Evolutionary conservation across 495 filamentous ascomycete species (phyloP).

Genomic region (Aspergillus egyptiacus): DNA sequence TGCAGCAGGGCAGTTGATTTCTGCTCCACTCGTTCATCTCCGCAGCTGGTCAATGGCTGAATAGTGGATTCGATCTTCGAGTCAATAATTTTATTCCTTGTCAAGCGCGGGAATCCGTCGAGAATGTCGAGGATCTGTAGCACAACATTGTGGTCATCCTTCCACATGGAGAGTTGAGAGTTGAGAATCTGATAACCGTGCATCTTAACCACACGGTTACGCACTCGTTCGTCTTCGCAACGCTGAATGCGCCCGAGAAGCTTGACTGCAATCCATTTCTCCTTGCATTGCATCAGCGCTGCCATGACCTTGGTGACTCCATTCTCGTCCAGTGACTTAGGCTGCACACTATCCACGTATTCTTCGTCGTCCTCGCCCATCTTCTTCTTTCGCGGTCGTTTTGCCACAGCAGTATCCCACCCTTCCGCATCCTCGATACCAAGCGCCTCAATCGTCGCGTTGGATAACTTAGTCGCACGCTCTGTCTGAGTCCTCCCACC

Average conservation of each 20-base stretch:
- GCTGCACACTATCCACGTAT: conserved; percentile 85
- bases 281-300: conserved; percentile 95
- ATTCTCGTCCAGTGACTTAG: conserved; percentile 76
- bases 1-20: conserved; percentile 68
- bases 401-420: conserved; percentile 85
- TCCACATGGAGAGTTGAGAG: conserved; percentile 73
- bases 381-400: conserved; percentile 91
- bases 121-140: conserved; percentile 88
- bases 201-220: conserved; percentile 87
- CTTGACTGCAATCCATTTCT: conserved; percentile 99
- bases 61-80: conserved; percentile 91
- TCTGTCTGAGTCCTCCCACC: conserved; percentile 97
- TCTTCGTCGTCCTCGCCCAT: conserved; percentile 91
- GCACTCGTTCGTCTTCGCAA: conserved; percentile 83
- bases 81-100: conserved; percentile 94
- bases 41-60: conserved; percentile 57
- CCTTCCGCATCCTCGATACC: conserved; percentile 90
- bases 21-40: conserved; percentile 67
- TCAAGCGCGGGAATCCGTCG: conserved; percentile 80
- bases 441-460: conserved; percentile 87
- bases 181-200: conserved; percentile 96
- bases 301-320: conserved; percentile 98
- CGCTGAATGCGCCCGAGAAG: conserved; percentile 82
- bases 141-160: conserved; percentile 80
- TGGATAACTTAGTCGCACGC: conserved; percentile 83